Evolutionary conservation across 2,329 filamentous ascomycete genomes (phyloP), one percentile per base, ranked within the genome.

Genomic region (Arthrobotrys musiformis): DNA sequence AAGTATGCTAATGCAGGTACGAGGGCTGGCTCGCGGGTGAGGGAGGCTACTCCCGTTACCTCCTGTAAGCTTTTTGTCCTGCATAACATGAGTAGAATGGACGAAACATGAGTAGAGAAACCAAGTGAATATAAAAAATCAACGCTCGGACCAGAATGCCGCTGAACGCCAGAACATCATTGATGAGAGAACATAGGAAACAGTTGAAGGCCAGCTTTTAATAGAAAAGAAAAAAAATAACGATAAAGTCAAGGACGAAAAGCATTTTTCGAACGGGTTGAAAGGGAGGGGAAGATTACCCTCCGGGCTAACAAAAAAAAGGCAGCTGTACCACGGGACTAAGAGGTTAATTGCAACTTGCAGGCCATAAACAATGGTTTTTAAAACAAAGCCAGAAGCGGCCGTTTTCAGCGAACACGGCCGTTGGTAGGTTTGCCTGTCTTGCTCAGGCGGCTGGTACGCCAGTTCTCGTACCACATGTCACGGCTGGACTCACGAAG

Each of bases 381-480:
- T 68, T n/a, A 30, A 33, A 35, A 30, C 8, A 52, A 48, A 4
- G 46, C 15, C n/a, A 28, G 46, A 42, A 19, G 3, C 9, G 19
- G 11, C 9, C 1, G 2, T 15, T 26, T 8, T 75, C 63, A 69
- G 56, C 44, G 54, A 19, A 42, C 46, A 37, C 70, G 72, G 17
- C 70, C 70, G 42, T 75, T 61, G 50, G 37, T 68, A 13, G 26
- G 62, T 46, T 70, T 54, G 22, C 50, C 60, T n/a, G 44, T 64
- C 37, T 76, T 76, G 58, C 72, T 78, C 1, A 78, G 52, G 35
- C 73, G 73, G 22, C 73, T 78, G 1, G 73, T 97, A 84, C 95
- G 90, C 95, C 94, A 98, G 81, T 92, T 90, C 84, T 98, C 94
- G 81, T 98, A 98, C 93, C 93, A 97, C 81, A 93, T 89, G 82